Base-by-base conservation (phyloP, 1,284 basidiomycete genomes). In the Schizophyllum commune region DNA sequence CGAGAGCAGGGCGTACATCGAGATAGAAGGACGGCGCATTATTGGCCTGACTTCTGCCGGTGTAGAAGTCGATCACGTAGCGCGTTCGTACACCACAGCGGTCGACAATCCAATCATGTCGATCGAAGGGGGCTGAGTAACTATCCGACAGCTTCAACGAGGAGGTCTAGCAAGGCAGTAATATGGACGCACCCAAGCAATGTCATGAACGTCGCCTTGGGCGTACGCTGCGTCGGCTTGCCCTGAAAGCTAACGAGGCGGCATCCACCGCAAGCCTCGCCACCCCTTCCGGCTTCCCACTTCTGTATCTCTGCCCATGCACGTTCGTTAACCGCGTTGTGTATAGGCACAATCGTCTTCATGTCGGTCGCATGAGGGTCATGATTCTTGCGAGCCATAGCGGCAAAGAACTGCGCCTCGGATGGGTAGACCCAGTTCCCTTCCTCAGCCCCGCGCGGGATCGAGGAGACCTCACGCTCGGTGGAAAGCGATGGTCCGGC, bases 61-160 rank as follows among this genome's bases (percentile, higher is more conserved):
- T 91, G 79, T 99, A 99, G 73, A 98, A 99, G 75, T 99, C 96
- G 67, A 99, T 98, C 61, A 99, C 88, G 76, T 99, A 99, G 64
- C 96, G 88, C 69, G 96, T 81, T 60, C 86, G 86, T 2, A 83
- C 84, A 1, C 95, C 95, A 69, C 93, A 95, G 32, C 97, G 86
- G 73, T 98, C 94, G 54, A 99, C 86, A 54, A 94, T 76, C 97
- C 96, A 99, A 74, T 99, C 96, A 67, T 99, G 96, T 61, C 97
- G 82, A 74, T 99, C 97, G 72, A 99, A 99, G 0, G 96, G 96
- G 11, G 91, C 81, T 52, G 92, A 83, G 73, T 98, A 99, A 2
- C 96, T 94, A 68, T 52, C 19, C 8, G 58, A 51, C n/a, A 61
- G 58, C 17, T 6, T 57, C 27, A 27, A 11, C 32, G 3, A 52